Conservation (phyloP, 2,329 filamentous ascomycete genomes). For the Arthrobotrys pseudoclavata region DNA sequence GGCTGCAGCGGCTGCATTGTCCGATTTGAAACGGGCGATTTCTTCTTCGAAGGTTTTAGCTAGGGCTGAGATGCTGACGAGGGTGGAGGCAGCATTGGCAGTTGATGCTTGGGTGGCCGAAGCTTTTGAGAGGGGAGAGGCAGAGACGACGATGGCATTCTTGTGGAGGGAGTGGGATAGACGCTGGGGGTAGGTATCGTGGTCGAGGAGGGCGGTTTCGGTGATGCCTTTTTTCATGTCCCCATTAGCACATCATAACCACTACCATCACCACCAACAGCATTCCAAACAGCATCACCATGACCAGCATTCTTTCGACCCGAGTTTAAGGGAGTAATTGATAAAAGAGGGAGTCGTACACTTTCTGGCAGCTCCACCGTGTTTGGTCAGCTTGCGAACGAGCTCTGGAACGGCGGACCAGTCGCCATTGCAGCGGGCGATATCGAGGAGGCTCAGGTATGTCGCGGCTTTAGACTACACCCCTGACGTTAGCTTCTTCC, state of each 20-base stretch:
- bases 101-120: constrained; percentile 64
- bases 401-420: constrained; percentile 91
- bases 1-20: constrained; percentile 45
- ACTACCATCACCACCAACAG: neutral
- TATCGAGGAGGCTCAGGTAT: constrained; percentile 86
- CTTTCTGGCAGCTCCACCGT: constrained; percentile 80
- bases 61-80: constrained; percentile 70
- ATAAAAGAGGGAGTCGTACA: constrained; percentile 72
- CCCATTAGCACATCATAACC: neutral
- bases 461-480: constrained; percentile 78
- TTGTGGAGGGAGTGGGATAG: constrained; percentile 56
- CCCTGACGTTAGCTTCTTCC: constrained; percentile 22
- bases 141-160: constrained; percentile 58
- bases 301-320: constrained; percentile 3
- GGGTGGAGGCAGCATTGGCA: constrained; percentile 67
- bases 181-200: constrained; percentile 57
- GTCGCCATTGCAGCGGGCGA: constrained; percentile 86
- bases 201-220: constrained; percentile 71
- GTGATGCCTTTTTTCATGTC: constrained; percentile 72
- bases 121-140: constrained; percentile 47
- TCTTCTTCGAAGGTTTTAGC: constrained; percentile 60
- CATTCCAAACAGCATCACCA: neutral
- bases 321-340: neutral
- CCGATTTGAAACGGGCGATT: constrained; percentile 56
- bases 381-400: constrained; percentile 92